Percentiles rank a stretch among this genome's conserved stretches.
phyloP scores from a whole-genome alignment of 345 rosid genomes.

The Gossypium anomalum region DNA sequence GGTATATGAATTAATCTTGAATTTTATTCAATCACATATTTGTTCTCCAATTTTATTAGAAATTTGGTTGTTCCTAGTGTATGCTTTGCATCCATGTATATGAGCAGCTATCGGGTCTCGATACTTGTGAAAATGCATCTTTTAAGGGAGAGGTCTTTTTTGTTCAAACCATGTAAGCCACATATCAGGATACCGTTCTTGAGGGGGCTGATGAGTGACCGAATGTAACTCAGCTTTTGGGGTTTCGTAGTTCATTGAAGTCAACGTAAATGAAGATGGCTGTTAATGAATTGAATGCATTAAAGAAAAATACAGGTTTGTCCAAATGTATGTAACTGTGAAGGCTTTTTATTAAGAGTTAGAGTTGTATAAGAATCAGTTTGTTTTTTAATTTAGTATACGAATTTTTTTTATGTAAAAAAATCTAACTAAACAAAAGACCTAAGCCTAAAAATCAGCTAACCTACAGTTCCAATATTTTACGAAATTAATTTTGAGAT shows the following conservation, averaged over 20 bases:
- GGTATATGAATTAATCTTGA: slow-evolving; percentile 25
- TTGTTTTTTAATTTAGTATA: no score
- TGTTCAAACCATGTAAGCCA: not conserved
- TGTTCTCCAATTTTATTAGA: no score
- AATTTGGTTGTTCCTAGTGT: not conserved
- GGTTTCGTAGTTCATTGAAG: not conserved
- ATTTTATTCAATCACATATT: slow-evolving; percentile 11
- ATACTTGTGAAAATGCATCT: not conserved
- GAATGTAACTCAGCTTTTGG: not conserved
- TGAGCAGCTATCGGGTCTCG: not conserved
- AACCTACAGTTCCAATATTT: no score
- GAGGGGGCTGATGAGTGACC: not conserved
- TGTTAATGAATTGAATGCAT: not conserved
- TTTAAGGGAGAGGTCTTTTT: not conserved
- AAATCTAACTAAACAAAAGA: no score
- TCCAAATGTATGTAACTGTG: no score
- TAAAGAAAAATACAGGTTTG: not conserved
- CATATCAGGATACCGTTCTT: not conserved
- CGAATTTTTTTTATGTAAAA: no score
- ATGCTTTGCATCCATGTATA: not conserved
- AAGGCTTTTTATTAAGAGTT: no score
- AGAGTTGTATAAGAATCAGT: no score
- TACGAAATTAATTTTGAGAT: no score
- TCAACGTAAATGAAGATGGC: not conserved
- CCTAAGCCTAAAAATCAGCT: no score